phyloP scores from a whole-genome alignment of 1,139 yeast species.

The Scheffersomyces titani region DNA sequence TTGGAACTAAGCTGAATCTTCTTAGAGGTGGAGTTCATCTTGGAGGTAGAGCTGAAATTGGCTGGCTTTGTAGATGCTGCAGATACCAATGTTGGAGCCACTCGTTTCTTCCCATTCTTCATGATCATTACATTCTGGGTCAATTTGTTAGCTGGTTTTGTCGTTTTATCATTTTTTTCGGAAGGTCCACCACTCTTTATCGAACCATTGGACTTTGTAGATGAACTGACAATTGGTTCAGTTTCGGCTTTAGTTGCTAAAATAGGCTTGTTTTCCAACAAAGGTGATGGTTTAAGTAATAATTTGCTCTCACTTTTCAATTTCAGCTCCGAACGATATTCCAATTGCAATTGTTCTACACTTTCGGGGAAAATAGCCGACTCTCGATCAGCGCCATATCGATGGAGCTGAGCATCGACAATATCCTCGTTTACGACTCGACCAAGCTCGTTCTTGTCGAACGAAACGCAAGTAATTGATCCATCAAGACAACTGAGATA shows the following conservation, averaged over 20 bases:
- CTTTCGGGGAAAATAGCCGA: conserved; percentile 85
- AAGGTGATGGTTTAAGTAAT: not conserved
- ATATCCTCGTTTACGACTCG: conserved; percentile 63
- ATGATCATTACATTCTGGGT: conserved; percentile 52
- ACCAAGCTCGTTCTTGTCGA: conserved; percentile 77
- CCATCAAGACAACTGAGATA: conserved; percentile 87
- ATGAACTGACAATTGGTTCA: not conserved
- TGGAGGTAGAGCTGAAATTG: conserved; percentile 2
- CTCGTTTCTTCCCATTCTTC: conserved; percentile 82
- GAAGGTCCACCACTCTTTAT: conserved; percentile 1
- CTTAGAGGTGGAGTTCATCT: conserved; percentile 12
- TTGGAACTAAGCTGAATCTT: conserved; percentile 26
- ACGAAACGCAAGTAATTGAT: conserved; percentile 66
- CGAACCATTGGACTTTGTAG: conserved; percentile 1
- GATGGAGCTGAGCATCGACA: conserved; percentile 66
- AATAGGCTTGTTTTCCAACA: not conserved
- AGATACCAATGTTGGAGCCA: conserved; percentile 80
- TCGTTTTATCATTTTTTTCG: conserved; percentile 5
- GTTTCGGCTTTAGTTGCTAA: conserved; percentile 1
- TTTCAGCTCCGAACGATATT: conserved; percentile 50
- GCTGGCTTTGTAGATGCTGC: conserved; percentile 28
- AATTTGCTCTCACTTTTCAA: conserved; percentile 19
- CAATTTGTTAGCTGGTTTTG: conserved; percentile 18
- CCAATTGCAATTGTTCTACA: conserved; percentile 72
- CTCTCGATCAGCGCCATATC: conserved; percentile 89